Base-by-base conservation (phyloP, 2,329 filamentous ascomycete genomes). In the Mariannaea sp. region DNA sequence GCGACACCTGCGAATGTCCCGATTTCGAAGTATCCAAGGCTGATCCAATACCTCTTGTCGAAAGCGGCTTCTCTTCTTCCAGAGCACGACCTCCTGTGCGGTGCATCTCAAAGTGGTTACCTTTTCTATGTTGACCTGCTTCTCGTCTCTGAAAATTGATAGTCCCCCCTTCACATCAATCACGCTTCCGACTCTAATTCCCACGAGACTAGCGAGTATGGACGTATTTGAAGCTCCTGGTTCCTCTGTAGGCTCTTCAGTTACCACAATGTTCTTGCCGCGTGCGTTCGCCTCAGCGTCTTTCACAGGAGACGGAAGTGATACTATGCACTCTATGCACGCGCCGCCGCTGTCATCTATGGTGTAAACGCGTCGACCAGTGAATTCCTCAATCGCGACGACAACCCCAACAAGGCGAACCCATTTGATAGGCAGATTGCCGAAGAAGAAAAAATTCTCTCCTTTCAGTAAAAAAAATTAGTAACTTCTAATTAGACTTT, bases 351-450 rank as follows among this genome's bases (percentile, higher is more conserved):
- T 82, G 68, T 88, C 85, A 61, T 88, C 85, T n/a, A 88, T 68
- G 2, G 79, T 85, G 61, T 80, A 84, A 33, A 81, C 71, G 38
- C 73, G 75, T 29, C 74, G 74, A 29, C 71, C 71, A 29, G 64
- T 57, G 50, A 75, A 80, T 17, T 84, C 77, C 58, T 84, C 79
- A 29, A 84, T 72, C 10, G 81, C 82, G 49, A 92, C 85, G 17
- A 93, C 79, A 7, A 91, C 71, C 24, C 90, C 90, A 7, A 85
- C 80, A 26, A 92, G 71, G 56, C 86, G 85, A 47, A 89, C 82
- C 82, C 86, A 92, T 78, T 85, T 84, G 62, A 93, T 84, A 0
- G 89, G 89, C 60, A 92, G 84, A 69, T 92, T 92, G 43, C 78
- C 71, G 73, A 85, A 79, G 70, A 92, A 91, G 67, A 79, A 86